phyloP scores from a whole-genome alignment of 768 basidiomycete genomes.

The Lactarius hatsudake region DNA sequence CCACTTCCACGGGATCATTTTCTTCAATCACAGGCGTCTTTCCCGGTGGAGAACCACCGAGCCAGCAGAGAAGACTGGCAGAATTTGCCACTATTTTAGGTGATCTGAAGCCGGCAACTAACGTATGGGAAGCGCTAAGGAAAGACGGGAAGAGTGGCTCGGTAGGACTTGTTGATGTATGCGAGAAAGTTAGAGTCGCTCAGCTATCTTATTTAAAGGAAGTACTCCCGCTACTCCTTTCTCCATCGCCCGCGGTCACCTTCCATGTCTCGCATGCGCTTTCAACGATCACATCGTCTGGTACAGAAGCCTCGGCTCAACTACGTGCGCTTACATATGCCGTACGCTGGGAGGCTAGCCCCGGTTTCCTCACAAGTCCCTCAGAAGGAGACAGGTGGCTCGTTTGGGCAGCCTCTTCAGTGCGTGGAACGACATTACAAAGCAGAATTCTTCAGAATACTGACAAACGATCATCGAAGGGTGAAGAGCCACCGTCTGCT shows the following conservation, averaged over 20 bases:
- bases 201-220: slow-evolving; percentile 50
- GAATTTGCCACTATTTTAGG: slow-evolving; percentile 94
- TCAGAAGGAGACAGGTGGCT: slow-evolving; percentile 84
- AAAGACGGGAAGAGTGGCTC: slow-evolving; percentile 88
- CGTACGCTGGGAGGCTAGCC: slow-evolving; percentile 68
- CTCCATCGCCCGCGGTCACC: slow-evolving; percentile 60
- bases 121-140: slow-evolving; percentile 81
- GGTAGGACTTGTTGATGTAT: slow-evolving; percentile 44
- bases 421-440: slow-evolving; percentile 40
- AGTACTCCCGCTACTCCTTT: slow-evolving; percentile 68
- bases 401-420: slow-evolving; percentile 80
- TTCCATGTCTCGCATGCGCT: slow-evolving; percentile 64
- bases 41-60: slow-evolving; percentile 36
- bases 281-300: slow-evolving; percentile 43
- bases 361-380: slow-evolving; percentile 54
- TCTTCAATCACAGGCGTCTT: slow-evolving; percentile 32
- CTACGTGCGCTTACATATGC: slow-evolving; percentile 65
- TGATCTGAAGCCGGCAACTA: slow-evolving; percentile 80
- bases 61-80: slow-evolving; percentile 83
- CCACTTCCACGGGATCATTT: slow-evolving; percentile 39
- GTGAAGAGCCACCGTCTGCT: slow-evolving; percentile 79
- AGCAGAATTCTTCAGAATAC: background rate
- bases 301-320: slow-evolving; percentile 55
- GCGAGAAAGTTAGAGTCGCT: slow-evolving; percentile 10
- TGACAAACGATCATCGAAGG: slow-evolving; percentile 43